Evolutionary conservation across 1,284 basidiomycete genomes (phyloP), one percentile per base, ranked within the genome.

Genomic region (Omphalotus olearius): DNA sequence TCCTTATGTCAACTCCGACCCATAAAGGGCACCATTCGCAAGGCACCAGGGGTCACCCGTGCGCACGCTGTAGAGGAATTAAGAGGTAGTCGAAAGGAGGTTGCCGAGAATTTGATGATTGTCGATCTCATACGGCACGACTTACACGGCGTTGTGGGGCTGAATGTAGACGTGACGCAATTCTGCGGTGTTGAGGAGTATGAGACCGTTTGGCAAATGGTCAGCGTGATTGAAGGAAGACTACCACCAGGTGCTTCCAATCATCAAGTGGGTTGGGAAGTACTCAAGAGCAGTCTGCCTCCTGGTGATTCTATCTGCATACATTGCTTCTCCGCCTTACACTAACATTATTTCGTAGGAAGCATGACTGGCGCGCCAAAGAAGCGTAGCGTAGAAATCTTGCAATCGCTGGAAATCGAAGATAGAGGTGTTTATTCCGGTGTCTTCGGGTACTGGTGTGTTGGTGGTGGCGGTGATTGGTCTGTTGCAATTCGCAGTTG

Each of bases 321-420:
- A 35, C 14, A n/a, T 45, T 33, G 47, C 20, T 17, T 17, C 6
- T 45, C 18, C 10, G 11, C 25, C 23, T 16, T 18, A 42, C 18
- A 33, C 26, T 47, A 16, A 39, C 30, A 17, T 13, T 44, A 40
- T 36, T 33, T 33, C 46, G 53, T 62, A 87, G 93, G 93, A 1
- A 95, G 92, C 58, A 99, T 99, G 95, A 98, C 96, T 0, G 95
- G 96, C 16, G 96, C 96, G 0, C 96, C 95, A 0, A 98, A 98
- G 71, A 86, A 95, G 57, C 85, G 95, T 16, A 93, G 90, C 47
- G 88, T 98, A 0, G 90, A 96, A 67, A 86, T 98, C 28, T 76
- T 99, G 1, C 90, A 93, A 59, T 75, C 74, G 1, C 78, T 98
- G 4, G 96, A 98, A 66, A 76, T 76, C 45, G 65, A 74, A 43